Percentiles rank a stretch among this genome's conserved stretches.
These are phyloP conservation scores for Thalassiosira ordinaria DNA, from an alignment of 352 stramenopile species.

Conservation along the genomic window DNA sequence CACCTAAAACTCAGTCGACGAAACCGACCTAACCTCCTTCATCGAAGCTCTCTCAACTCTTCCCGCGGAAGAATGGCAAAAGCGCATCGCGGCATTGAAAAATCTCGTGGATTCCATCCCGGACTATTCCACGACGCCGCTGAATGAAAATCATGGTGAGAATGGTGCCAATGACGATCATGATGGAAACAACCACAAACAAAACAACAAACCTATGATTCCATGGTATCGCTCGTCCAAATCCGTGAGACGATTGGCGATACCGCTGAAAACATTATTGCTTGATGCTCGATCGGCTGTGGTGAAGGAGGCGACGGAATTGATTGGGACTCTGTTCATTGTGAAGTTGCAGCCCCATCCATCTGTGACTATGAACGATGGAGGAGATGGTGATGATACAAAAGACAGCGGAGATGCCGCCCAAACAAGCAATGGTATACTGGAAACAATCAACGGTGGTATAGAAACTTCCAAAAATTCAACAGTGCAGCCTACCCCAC, in stretches of 20 bases:
- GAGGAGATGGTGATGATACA: background rate
- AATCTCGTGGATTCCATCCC: conserved; percentile 67
- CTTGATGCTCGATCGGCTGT: conserved; percentile 74
- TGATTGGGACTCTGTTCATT: conserved; percentile 33
- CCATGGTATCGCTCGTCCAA: conserved; percentile 74
- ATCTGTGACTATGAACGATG: background rate
- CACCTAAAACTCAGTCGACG: no score
- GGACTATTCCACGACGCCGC: conserved; percentile 40
- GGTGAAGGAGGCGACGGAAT: conserved; percentile 75
- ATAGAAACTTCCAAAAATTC: conserved; percentile 15
- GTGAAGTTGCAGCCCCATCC: conserved; percentile 55
- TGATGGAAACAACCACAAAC: background rate
- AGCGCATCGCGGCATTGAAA: conserved; percentile 60
- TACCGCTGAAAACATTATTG: conserved; percentile 62
- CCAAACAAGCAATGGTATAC: background rate
- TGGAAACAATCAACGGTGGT: conserved; percentile 38
- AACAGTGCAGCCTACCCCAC: conserved; percentile 30
- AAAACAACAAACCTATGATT: background rate
- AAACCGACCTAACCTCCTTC: conserved; percentile 39
- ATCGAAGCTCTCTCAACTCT: conserved; percentile 34
- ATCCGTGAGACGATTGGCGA: conserved; percentile 61
- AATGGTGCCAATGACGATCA: background rate
- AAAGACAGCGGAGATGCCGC: conserved; percentile 3
- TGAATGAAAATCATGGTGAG: conserved; percentile 6
- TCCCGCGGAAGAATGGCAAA: conserved; percentile 70